A percentile compares a stretch with the other conserved stretches of the same genome.
These are phyloP conservation scores for Pichia sp. DNA, from an alignment of 1,139 yeast genomes.

Conservation along the genomic window DNA sequence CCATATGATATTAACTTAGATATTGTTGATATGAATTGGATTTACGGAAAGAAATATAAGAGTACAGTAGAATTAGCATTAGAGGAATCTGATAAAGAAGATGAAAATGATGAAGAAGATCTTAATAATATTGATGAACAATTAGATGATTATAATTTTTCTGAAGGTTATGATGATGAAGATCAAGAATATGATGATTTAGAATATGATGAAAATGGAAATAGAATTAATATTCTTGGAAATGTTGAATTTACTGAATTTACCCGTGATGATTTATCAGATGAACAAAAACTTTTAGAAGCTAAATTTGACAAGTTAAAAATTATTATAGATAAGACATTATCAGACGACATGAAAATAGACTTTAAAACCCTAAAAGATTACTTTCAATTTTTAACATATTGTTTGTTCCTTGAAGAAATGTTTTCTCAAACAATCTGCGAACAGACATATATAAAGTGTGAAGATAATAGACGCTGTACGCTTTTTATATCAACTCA, in stretches of 20 bases:
- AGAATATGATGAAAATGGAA: conserved; percentile 10
- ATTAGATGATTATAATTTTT: background rate
- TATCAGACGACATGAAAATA: conserved; percentile 34
- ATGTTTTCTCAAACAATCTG: conserved; percentile 40
- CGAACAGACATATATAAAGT: conserved; percentile 41
- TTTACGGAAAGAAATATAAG: background rate
- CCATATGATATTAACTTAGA: conserved; percentile 5
- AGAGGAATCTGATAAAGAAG: background rate
- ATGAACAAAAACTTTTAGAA: conserved; percentile 17
- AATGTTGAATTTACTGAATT: conserved; percentile 7
- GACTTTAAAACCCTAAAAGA: conserved; percentile 42
- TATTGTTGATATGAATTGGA: conserved; percentile 1
- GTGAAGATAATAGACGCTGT: conserved; percentile 33
- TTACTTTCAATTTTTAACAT: conserved; percentile 56
- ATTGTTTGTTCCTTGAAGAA: conserved; percentile 57
- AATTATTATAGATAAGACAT: conserved; percentile 15
- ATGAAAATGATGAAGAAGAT: conserved; percentile 9
- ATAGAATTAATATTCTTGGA: conserved; percentile 6
- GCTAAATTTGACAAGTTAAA: conserved; percentile 15
- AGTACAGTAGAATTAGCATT: background rate
- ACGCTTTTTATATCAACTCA: conserved; percentile 29
- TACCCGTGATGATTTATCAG: conserved; percentile 37
- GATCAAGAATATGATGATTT: background rate
- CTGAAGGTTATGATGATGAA: background rate
- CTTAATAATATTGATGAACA: background rate